Evolutionary conservation across 208 protist genomes (phyloP).

Genomic region (Trypanosoma theileri): DNA sequence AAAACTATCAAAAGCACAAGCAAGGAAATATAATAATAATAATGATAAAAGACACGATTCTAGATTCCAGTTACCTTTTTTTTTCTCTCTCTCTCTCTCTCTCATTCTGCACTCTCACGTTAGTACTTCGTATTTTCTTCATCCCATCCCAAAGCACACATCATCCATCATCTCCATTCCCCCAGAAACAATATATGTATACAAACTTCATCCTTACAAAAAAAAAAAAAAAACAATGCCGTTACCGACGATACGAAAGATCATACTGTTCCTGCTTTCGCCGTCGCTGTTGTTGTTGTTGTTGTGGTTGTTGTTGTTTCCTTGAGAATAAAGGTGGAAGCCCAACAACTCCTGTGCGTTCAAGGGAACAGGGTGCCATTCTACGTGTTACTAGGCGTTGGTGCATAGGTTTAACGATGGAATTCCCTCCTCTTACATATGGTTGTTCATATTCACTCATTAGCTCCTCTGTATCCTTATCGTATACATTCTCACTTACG

Average conservation of each 20-base stretch:
- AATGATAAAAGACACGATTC: too few species aligned
- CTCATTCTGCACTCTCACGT: too few species aligned
- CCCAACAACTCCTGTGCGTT: not conserved
- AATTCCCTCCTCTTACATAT: not conserved
- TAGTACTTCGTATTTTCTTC: too few species aligned
- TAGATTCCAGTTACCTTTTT: too few species aligned
- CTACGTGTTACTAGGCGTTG: not conserved
- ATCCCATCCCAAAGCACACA: too few species aligned
- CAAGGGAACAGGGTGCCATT: not conserved
- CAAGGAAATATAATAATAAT: too few species aligned
- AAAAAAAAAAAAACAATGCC: conserved; percentile 5
- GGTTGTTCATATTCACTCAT: not conserved
- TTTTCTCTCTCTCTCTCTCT: too few species aligned
- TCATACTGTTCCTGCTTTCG: not conserved
- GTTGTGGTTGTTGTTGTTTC: not conserved
- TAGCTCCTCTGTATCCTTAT: too few species aligned
- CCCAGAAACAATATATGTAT: not conserved
- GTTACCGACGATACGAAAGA: not conserved
- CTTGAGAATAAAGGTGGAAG: not conserved
- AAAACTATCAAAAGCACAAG: too few species aligned
- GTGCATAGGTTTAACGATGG: not conserved
- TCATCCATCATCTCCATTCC: too few species aligned
- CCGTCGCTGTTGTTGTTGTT: not conserved
- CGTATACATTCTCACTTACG: too few species aligned
- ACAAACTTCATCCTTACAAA: not conserved